Evolutionary conservation across 2,329 filamentous ascomycete genomes (phyloP).

Genomic region (Fusarium clavum): DNA sequence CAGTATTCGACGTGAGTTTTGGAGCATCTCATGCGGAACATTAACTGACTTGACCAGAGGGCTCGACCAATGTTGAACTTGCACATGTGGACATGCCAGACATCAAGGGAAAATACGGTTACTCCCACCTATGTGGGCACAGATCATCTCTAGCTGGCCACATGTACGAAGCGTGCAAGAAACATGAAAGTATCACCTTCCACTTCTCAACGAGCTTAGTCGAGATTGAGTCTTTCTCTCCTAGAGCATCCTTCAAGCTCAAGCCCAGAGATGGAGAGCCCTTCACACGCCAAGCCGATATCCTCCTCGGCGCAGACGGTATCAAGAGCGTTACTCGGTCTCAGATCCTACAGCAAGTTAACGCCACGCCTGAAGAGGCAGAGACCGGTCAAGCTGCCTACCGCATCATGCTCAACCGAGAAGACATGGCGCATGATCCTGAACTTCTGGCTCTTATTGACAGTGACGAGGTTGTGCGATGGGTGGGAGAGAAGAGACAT

Average conservation of each 20-base stretch:
- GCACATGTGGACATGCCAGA: constrained; percentile 77
- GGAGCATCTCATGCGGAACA: neutral
- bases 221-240: constrained; percentile 42
- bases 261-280: constrained; percentile 36
- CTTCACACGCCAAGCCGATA: constrained; percentile 53
- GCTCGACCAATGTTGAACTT: constrained; percentile 76
- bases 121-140: constrained; percentile 84
- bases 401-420: constrained; percentile 62
- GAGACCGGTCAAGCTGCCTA: constrained; percentile 66
- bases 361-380: constrained; percentile 58
- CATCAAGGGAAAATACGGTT: constrained; percentile 75
- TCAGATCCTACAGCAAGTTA: constrained; percentile 65
- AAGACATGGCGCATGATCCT: constrained; percentile 73
- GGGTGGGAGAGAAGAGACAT: constrained; percentile 74
- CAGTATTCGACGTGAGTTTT: constrained; percentile 46
- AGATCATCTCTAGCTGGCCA: constrained; percentile 76
- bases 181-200: constrained; percentile 73
- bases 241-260: constrained; percentile 38
- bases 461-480: constrained; percentile 67
- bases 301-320: constrained; percentile 65
- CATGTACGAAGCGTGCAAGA: constrained; percentile 76
- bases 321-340: constrained; percentile 62
- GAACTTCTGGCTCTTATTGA: constrained; percentile 72
- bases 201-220: constrained; percentile 61
- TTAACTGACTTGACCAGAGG: constrained; percentile 60